These are phyloP conservation scores for Neospermospora avenae DNA, from an alignment of 2,329 filamentous ascomycete species.

Conservation along the genomic window DNA sequence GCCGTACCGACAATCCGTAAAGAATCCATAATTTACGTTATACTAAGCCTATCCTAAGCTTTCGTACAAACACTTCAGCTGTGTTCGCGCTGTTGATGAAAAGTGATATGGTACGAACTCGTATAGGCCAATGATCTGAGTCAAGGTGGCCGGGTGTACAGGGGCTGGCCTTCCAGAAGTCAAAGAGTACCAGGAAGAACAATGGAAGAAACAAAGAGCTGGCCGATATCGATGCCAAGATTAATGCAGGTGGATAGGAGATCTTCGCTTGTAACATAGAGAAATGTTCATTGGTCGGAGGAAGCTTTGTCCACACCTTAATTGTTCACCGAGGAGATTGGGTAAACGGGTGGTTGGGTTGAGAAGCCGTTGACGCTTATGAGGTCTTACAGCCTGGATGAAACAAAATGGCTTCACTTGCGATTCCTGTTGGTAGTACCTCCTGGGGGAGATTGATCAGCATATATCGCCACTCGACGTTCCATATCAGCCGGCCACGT, in stretches of 20 bases:
- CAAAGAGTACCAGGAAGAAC: constrained; percentile 1
- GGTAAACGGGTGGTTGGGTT: background rate
- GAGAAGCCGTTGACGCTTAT: background rate
- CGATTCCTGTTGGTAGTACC: too few relatives aligned
- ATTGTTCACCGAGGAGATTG: background rate
- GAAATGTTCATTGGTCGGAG: background rate
- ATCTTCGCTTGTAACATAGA: background rate
- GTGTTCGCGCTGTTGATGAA: background rate
- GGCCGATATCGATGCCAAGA: background rate
- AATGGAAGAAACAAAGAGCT: background rate
- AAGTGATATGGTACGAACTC: background rate
- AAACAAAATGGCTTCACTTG: too few relatives aligned
- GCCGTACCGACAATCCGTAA: background rate
- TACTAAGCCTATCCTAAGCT: too few relatives aligned
- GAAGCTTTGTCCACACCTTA: constrained; percentile 8
- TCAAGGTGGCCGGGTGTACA: background rate
- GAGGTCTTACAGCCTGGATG: too few relatives aligned
- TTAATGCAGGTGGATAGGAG: constrained; percentile 7
- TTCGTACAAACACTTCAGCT: background rate
- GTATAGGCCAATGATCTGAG: background rate
- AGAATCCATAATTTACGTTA: background rate
- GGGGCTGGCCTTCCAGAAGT: constrained; percentile 2
- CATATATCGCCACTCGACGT: too few relatives aligned
- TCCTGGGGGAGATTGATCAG: too few relatives aligned
- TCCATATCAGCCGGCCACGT: too few relatives aligned